Percentiles rank a stretch among this genome's conserved stretches.
Evolutionary conservation across 371 early-diverging fungal genomes (phyloP).

Genomic region (Mucor saturninus): DNA sequence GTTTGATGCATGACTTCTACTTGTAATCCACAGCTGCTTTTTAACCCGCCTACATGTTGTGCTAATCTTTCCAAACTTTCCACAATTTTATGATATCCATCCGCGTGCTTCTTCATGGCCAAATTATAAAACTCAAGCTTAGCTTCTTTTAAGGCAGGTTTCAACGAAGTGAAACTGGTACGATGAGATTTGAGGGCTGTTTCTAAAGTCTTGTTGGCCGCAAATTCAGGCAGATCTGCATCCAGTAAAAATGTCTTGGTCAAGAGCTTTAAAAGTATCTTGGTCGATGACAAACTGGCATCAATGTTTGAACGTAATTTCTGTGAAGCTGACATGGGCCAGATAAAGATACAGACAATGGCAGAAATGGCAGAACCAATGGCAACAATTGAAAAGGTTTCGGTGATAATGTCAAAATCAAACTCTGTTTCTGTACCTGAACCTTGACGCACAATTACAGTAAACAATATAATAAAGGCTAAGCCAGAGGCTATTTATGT

Average conservation of each 20-base stretch:
- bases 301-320: conserved; percentile 53
- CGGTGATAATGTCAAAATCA: conserved; percentile 45
- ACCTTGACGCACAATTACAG: conserved; percentile 51
- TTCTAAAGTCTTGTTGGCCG: conserved; percentile 52
- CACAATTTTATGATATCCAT: conserved; percentile 47
- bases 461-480: conserved; percentile 60
- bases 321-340: conserved; percentile 65
- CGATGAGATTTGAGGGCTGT: conserved; percentile 62
- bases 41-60: conserved; percentile 66
- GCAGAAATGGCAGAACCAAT: conserved; percentile 58
- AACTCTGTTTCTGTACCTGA: conserved; percentile 44
- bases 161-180: conserved; percentile 63
- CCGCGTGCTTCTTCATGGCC: conserved; percentile 51
- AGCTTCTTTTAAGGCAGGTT: conserved; percentile 60
- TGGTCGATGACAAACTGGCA: conserved; percentile 35
- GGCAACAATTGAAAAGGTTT: conserved; percentile 53
- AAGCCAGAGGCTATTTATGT: conserved; percentile 52
- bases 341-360: conserved; percentile 54
- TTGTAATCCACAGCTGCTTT: conserved; percentile 68
- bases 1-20: conserved; percentile 52
- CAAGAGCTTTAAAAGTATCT: conserved; percentile 56
- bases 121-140: conserved; percentile 65
- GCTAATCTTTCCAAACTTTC: conserved; percentile 62
- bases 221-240: conserved; percentile 55
- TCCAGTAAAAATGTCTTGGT: conserved; percentile 73